A percentile compares a stretch with the other conserved stretches of the same genome.
Conservation (phyloP, 305 asterid species). For the Fraxinus ornus region DNA sequence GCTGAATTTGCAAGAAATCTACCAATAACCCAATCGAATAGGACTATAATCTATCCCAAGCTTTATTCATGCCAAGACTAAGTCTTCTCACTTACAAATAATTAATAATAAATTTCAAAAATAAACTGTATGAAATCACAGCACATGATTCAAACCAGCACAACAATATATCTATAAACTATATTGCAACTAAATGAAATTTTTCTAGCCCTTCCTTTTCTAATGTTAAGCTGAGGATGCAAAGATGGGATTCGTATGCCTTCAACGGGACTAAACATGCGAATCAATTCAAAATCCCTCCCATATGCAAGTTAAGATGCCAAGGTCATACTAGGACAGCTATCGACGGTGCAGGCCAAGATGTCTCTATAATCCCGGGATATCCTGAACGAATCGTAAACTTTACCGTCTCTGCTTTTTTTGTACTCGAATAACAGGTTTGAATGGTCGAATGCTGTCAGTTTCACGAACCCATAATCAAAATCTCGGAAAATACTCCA, state of each 20-base stretch:
- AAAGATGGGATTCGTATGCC: background rate
- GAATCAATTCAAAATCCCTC: background rate
- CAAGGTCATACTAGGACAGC: constrained; percentile 67
- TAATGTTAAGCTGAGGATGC: background rate
- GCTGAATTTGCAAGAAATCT: no score
- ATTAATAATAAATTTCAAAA: no score
- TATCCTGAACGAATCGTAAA: constrained; percentile 78
- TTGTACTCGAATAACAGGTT: constrained; percentile 85
- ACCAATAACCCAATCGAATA: no score
- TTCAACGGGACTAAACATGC: background rate
- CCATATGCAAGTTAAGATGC: constrained; percentile 41
- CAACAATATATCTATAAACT: background rate
- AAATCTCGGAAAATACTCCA: constrained; percentile 81
- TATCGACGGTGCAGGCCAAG: constrained; percentile 75
- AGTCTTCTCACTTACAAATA: no score
- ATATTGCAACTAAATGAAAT: background rate
- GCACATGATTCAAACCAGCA: background rate
- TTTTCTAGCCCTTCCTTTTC: background rate
- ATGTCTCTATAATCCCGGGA: constrained; percentile 83
- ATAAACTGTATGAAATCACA: background rate
- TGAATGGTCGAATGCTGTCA: constrained; percentile 83
- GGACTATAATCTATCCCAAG: no score
- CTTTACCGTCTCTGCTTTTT: constrained; percentile 81
- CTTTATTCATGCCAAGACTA: no score
- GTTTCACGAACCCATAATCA: constrained; percentile 77